Percentiles rank a stretch among this genome's conserved stretches.
Evolutionary conservation across 169 alveolate genomes (phyloP).

Genomic region (Cryptosporidium canis): DNA sequence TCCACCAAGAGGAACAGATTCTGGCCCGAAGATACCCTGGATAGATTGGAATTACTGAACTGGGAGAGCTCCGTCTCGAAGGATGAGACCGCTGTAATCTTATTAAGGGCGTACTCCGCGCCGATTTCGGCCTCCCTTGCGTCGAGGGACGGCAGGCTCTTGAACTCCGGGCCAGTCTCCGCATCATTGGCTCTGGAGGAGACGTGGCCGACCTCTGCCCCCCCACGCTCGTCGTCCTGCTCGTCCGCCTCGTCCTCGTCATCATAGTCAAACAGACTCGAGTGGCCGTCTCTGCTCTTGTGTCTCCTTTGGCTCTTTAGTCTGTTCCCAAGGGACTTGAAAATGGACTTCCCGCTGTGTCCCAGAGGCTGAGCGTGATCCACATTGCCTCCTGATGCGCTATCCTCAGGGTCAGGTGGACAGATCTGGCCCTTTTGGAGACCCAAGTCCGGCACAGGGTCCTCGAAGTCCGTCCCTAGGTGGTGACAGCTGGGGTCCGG

Average conservation of each 20-base stretch:
- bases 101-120: not conserved
- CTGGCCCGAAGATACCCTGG: slow-evolving; percentile 32
- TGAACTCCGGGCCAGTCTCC: not conserved
- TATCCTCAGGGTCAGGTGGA: not conserved
- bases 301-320: not conserved
- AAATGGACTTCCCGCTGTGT: not conserved
- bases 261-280: not conserved
- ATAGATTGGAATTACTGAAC: slow-evolving; percentile 10
- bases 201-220: not conserved
- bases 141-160: not conserved
- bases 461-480: not conserved
- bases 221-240: not conserved
- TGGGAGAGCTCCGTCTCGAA: slow-evolving; percentile 50
- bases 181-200: not conserved
- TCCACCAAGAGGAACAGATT: slow-evolving; percentile 6
- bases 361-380: not conserved
- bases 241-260: not conserved
- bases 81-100: not conserved
- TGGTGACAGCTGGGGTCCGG: not conserved
- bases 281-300: not conserved
- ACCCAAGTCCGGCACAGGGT: not conserved
- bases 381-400: not conserved
- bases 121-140: not conserved
- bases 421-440: not conserved
- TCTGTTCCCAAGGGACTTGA: slow-evolving; percentile 5